Percentiles rank a stretch among this genome's conserved stretches.
Conservation (phyloP, 495 filamentous ascomycete genomes). For the Aspergillus incahuasiensis region DNA sequence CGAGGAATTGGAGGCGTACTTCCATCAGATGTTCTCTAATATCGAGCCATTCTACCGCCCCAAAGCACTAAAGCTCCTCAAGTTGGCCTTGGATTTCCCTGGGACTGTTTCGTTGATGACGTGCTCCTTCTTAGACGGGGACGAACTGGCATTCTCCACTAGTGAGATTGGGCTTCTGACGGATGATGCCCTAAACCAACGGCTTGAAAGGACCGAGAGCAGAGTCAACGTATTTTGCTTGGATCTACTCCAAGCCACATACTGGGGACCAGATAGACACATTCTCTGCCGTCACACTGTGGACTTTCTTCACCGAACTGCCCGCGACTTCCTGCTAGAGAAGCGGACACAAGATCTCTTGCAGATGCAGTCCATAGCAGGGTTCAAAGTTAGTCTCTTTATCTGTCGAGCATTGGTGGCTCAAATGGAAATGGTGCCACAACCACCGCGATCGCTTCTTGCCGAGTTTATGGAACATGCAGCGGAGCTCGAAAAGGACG, state of each 20-base stretch:
- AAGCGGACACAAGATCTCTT: neutral
- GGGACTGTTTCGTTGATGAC: neutral
- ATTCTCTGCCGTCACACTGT: neutral
- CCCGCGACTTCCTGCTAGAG: neutral
- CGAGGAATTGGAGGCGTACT: neutral
- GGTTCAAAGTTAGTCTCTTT: neutral
- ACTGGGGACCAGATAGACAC: neutral
- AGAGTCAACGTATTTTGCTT: neutral
- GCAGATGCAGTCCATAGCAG: neutral
- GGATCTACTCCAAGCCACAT: neutral
- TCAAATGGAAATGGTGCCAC: neutral
- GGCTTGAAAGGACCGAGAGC: neutral
- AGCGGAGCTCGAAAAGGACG: neutral
- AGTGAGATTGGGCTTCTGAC: neutral
- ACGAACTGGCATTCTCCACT: neutral
- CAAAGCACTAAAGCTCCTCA: neutral
- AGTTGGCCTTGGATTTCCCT: neutral
- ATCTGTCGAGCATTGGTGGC: neutral
- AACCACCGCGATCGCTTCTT: neutral
- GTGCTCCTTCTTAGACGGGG: neutral
- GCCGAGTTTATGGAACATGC: neutral
- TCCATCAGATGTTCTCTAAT: slow-evolving; percentile 14
- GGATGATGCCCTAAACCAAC: neutral
- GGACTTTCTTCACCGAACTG: neutral
- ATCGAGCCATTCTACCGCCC: neutral